Evolutionary conservation across 2,329 filamentous ascomycete species (phyloP).

Genomic region (Dichotomopilus funicola): DNA sequence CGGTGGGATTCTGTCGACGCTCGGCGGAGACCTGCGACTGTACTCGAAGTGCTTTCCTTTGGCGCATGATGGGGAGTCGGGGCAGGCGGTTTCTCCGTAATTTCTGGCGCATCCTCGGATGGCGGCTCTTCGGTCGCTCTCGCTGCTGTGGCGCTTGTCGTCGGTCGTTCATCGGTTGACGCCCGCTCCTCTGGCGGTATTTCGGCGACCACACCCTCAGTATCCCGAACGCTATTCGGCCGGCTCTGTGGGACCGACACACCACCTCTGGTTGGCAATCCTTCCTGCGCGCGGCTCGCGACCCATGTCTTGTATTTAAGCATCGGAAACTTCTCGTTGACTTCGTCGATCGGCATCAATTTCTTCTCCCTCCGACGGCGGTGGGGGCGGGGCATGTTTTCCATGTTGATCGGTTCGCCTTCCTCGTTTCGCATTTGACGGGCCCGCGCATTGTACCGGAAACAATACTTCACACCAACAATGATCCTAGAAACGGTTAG

Average conservation of each 20-base stretch:
- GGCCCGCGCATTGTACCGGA: slow-evolving; percentile 93
- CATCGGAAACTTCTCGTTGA: slow-evolving; percentile 94
- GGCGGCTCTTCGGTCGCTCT: background rate
- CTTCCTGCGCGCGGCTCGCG: slow-evolving; percentile 71
- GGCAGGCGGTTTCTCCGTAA: slow-evolving; percentile 18
- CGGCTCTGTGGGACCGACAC: slow-evolving; percentile 69
- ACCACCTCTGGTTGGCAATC: slow-evolving; percentile 75
- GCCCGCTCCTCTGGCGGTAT: slow-evolving; percentile 39
- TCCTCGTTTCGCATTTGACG: slow-evolving; percentile 74
- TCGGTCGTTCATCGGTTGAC: slow-evolving; percentile 37
- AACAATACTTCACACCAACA: slow-evolving; percentile 98
- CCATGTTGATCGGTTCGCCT: slow-evolving; percentile 81
- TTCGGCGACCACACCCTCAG: slow-evolving; percentile 48
- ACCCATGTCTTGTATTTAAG: slow-evolving; percentile 97
- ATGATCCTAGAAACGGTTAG: slow-evolving; percentile 68
- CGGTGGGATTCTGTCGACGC: slow-evolving; percentile 19
- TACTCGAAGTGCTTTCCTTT: slow-evolving; percentile 26
- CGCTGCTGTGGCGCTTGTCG: slow-evolving; percentile 24
- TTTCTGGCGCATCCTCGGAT: slow-evolving; percentile 26
- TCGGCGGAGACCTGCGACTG: slow-evolving; percentile 8
- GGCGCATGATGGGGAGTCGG: slow-evolving; percentile 20
- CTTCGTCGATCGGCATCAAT: slow-evolving; percentile 97
- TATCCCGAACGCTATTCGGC: slow-evolving; percentile 65
- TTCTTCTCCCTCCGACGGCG: slow-evolving; percentile 92
- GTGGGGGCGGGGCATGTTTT: slow-evolving; percentile 77